Evolutionary conservation across 176 grass and related monocot genomes (phyloP), one percentile per base, ranked within the genome.

Genomic region (Eremochloa ophiuroides): DNA sequence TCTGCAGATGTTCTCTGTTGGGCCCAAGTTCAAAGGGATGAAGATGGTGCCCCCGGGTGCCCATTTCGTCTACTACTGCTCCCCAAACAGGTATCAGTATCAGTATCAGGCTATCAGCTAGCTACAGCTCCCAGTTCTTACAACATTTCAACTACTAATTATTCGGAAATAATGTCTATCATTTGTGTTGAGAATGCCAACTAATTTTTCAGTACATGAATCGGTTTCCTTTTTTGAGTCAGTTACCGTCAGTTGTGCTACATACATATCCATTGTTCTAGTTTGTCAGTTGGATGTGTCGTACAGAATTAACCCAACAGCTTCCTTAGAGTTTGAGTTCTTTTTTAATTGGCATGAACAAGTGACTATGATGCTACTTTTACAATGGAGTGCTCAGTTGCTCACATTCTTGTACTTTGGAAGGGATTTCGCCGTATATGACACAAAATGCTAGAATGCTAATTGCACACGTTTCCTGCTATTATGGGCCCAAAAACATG

Each of bases 11-110:
- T 98, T 94, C 60, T 89, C 90, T 17, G 82, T 89, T 0, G 92
- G 92, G 1, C 92, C 95, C 3, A 89, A 85, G 74, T 98, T 98
- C 67, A 98, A 79, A 80, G 92, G 95, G 69, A 91, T 98, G 28
- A 98, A 98, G 62, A 93, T 98, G 95, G 72, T 98, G 69, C 95
- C 90, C 2, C 86, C 88, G 7, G 92, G 95, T 7, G 83, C 77
- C 4, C 95, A 98, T 85, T 98, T 94, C 59, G 9, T 94, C 62
- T 82, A 93, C 82, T 91, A 98, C 81, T 88, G 84, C 74, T 85
- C 95, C 13, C 77, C 92, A 42, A 98, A 79, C 86, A 98, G n/a
- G n/a, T n/a, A n/a, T n/a, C n/a, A n/a, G n/a, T n/a, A n/a, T n/a
- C n/a, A n/a, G 33, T 34, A 34, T 34, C 4, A 2, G 33, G 33